Evolutionary conservation across 257 asterid genomes (phyloP), one percentile per base, ranked within the genome.

Genomic region (Capsicum baccatum): DNA sequence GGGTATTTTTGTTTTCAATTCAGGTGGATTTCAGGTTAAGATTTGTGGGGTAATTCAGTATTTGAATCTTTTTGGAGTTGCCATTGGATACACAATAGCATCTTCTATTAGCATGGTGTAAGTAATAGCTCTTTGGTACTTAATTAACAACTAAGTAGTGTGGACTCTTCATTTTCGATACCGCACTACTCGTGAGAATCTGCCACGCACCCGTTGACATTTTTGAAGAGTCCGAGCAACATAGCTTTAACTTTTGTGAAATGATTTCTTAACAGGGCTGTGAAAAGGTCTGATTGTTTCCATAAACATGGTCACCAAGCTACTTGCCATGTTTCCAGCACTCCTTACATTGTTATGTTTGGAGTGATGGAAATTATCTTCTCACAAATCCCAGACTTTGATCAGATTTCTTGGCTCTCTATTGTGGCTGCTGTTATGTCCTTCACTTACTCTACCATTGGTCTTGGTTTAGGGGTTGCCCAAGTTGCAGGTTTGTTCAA

Each of bases 401-500:
- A 92, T 83, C 94, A 92, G 85, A 90, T 94, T 9, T 91, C 88
- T 79, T 92, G 94, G 97, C 98, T 94, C 19, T 94, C 98, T 1
- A 90, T 94, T 10, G 91, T 94, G 15, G 98, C 98, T 26, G 94
- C 98, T 1, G 55, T 92, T 68, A 94, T 94, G 98, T 93, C 97
- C 44, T 93, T 93, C 62, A 90, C 96, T 64, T 93, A 93, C 79
- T 92, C 97, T 81, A 19, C 91, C 47, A 90, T 92, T 83, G 96
- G 95, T 8, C 83, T 93, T 66, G 96, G 93, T 83, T 94, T 93
- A 37, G 94, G 96, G 14, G 76, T 93, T 26, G 91, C 87, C 35
- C 88, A 87, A 92, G 94, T 93, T 84, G 92, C 90, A 79, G 94
- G 95, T 92, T 78, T 0, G 79, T 62, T 16, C 6, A 66, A 33